A percentile compares a stretch with the other conserved stretches of the same genome.
Evolutionary conservation across 202 grass and related monocot species (phyloP).

Genomic region (Brachypodium distachyon): DNA sequence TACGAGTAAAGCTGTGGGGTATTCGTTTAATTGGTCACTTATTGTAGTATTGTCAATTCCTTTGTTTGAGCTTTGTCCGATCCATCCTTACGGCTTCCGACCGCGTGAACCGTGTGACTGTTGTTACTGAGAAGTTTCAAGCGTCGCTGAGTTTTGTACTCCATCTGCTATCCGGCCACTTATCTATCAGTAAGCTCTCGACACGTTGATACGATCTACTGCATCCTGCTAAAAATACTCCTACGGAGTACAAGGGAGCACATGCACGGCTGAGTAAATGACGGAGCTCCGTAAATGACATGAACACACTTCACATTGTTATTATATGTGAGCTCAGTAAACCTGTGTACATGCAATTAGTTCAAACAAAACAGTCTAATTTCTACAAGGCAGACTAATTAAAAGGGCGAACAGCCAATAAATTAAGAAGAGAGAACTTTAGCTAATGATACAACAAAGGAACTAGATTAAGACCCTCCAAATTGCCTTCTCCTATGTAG

Average conservation of each 20-base stretch:
- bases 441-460: slow-evolving; percentile 31
- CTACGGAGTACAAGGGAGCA: no score
- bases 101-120: background rate
- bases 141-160: background rate
- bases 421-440: background rate
- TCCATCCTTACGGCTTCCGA: background rate
- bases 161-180: background rate
- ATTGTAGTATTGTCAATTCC: background rate
- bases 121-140: background rate
- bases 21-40: background rate
- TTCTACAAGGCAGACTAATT: slow-evolving; percentile 17
- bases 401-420: background rate
- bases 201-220: no score
- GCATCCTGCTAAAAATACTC: no score
- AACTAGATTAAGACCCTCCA: slow-evolving; percentile 9
- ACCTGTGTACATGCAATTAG: background rate
- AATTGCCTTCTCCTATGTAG: background rate
- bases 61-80: background rate
- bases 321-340: background rate
- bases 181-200: no score
- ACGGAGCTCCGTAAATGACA: no score
- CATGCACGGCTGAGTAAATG: no score
- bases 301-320: background rate
- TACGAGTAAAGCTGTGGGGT: background rate
- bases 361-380: slow-evolving; percentile 11